These are phyloP conservation scores for Fusarium pseudograminearum DNA, from an alignment of 2,329 filamentous ascomycete genomes.

Conservation along the genomic window DNA sequence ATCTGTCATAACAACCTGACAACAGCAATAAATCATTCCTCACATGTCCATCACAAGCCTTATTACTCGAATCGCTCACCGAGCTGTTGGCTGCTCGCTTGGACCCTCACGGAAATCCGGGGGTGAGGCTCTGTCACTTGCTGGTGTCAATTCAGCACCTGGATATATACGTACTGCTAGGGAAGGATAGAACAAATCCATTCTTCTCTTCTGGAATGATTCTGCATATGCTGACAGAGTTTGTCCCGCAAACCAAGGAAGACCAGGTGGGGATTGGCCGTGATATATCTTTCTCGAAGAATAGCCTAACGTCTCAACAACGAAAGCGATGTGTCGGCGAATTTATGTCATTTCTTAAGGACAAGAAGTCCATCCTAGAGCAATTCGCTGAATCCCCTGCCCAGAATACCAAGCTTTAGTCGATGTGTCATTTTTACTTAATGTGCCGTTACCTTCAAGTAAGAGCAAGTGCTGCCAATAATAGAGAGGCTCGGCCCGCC, in stretches of 20 bases:
- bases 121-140: constrained; percentile 26
- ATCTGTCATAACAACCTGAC: constrained; percentile 22
- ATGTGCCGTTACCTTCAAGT: not conserved
- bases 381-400: too few relatives aligned
- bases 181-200: constrained; percentile 1
- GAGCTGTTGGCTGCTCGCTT: constrained; percentile 12
- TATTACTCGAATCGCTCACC: constrained; percentile 39
- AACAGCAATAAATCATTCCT: constrained; percentile 1
- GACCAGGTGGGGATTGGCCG: not conserved
- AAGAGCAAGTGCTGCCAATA: constrained; percentile 14
- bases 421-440: too few relatives aligned
- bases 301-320: too few relatives aligned
- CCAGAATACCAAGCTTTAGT: too few relatives aligned
- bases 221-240: constrained; percentile 5
- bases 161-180: not conserved
- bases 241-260: not conserved
- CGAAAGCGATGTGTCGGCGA: too few relatives aligned
- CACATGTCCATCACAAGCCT: constrained; percentile 12
- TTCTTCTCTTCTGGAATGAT: constrained; percentile 22
- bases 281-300: not conserved
- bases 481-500: constrained; percentile 41
- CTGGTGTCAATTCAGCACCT: not conserved
- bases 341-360: too few relatives aligned
- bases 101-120: constrained; percentile 22
- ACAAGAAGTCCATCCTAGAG: too few relatives aligned